These are phyloP conservation scores for Fusarium miscanthi DNA, from an alignment of 2,329 filamentous ascomycete genomes.

Conservation along the genomic window DNA sequence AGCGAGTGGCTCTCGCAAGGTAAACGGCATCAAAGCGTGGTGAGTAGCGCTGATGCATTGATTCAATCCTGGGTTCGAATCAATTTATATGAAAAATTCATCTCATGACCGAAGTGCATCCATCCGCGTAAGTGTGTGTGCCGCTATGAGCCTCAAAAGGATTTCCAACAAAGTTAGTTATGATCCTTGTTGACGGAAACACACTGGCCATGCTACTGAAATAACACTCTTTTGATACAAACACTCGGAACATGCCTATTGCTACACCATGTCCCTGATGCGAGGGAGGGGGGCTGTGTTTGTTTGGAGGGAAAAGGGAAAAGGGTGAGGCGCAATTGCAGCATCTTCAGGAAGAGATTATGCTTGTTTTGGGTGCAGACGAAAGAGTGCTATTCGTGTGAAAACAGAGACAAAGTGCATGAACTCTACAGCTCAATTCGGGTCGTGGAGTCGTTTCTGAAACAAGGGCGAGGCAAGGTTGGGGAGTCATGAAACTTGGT, in stretches of 20 bases:
- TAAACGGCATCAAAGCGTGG: not conserved
- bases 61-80: slow-evolving; percentile 17
- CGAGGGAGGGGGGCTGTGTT: slow-evolving; percentile 14
- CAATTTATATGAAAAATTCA: slow-evolving; percentile 28
- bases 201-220: slow-evolving; percentile 5
- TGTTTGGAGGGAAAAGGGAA: slow-evolving; percentile 16
- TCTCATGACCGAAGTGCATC: not conserved
- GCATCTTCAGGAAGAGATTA: slow-evolving; percentile 37
- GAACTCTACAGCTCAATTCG: slow-evolving; percentile 15
- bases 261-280: not conserved
- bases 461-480: slow-evolving; percentile 27
- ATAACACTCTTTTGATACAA: slow-evolving; percentile 15
- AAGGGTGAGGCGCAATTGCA: slow-evolving; percentile 21
- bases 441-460: slow-evolving; percentile 23
- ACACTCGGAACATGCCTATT: slow-evolving; percentile 8
- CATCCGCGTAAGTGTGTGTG: not conserved
- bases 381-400: slow-evolving; percentile 9
- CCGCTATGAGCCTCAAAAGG: not conserved
- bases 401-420: slow-evolving; percentile 10
- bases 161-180: not conserved
- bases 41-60: slow-evolving; percentile 21
- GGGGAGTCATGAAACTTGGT: slow-evolving; percentile 28
- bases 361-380: slow-evolving; percentile 22
- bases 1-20: slow-evolving; percentile 3
- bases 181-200: slow-evolving; percentile 18